Conservation (phyloP, 2,329 filamentous ascomycete species). For the Westerdykella ornata region DNA sequence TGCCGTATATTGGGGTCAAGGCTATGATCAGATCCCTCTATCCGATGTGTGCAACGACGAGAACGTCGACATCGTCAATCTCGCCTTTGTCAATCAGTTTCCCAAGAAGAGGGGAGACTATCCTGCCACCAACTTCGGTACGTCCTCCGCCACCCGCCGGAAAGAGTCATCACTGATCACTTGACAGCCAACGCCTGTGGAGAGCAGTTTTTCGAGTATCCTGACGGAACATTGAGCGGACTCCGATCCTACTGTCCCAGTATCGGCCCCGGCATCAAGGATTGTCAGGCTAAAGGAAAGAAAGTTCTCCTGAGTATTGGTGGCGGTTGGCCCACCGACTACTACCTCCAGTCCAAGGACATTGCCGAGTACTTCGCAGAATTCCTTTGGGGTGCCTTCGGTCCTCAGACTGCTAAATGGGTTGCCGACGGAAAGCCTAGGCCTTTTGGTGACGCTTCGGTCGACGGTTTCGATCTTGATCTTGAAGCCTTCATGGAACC, state of each 20-base stretch:
- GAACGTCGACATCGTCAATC: conserved; percentile 50
- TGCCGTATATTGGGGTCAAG: conserved; percentile 53
- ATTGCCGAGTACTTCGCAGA: conserved; percentile 44
- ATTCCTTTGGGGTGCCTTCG: conserved; percentile 48
- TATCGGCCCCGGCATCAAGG: conserved; percentile 32
- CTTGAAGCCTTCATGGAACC: conserved; percentile 28
- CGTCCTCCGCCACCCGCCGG: background rate
- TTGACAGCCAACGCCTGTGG: conserved; percentile 41
- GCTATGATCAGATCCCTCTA: conserved; percentile 44
- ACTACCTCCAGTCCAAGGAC: conserved; percentile 39
- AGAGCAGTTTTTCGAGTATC: conserved; percentile 34
- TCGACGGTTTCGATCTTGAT: conserved; percentile 52
- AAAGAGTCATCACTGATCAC: background rate
- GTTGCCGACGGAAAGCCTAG: conserved; percentile 34
- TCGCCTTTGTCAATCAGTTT: conserved; percentile 52
- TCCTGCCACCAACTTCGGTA: conserved; percentile 52
- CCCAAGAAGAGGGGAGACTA: conserved; percentile 44
- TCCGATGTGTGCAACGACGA: conserved; percentile 47
- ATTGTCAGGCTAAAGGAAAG: conserved; percentile 31
- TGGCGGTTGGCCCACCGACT: conserved; percentile 37
- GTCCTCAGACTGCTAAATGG: conserved; percentile 35
- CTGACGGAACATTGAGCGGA: conserved; percentile 34
- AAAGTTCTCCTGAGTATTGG: conserved; percentile 44
- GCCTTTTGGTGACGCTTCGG: conserved; percentile 42
- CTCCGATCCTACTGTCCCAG: conserved; percentile 42